Evolutionary conservation across 179 eudicot species (phyloP), one percentile per base, ranked within the genome.

Genomic region (Drosera spatulata): DNA sequence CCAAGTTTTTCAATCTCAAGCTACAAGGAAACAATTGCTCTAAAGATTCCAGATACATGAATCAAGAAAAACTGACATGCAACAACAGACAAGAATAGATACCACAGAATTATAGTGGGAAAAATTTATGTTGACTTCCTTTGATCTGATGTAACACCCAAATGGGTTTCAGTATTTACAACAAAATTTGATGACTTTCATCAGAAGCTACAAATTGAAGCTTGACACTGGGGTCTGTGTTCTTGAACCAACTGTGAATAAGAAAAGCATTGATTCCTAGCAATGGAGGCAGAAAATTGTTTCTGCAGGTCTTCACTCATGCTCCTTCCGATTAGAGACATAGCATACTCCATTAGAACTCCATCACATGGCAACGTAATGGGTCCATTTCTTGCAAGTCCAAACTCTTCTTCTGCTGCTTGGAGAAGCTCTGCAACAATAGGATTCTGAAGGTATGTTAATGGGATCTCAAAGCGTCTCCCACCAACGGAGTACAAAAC

Each of bases 351-450:
- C 4, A 44, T 5, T 11, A 59, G n/a, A 45, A 59, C 50, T 10
- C 47, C 41, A 37, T 59, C 62, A 49, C 63, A 60, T 15, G 54
- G 22, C 41, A 60, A 42, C 41, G 54, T 51, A 12, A 51, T 51
- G 33, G 54, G 54, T 15, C 54, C 54, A 51, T 15, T 12, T 9
- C 54, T 7, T 2, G 39, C 12, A 6, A 60, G 39, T 22, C 62
- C 62, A 46, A 60, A 45, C 6, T 60, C 62, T 15, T 60, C 62
- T 43, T 60, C 62, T 6, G 40, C 62, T 52, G 39, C 14, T 60
- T 39, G 15, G 14, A 60, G 53, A 4, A 60, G 41, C 39, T 60
- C 62, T 60, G 39, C 44, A 7, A 46, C 10, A 22, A 44, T 45
- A 5, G n/a, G 10, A 7, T 37, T 38, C 33, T n/a, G 40, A 38